Evolutionary conservation across 495 filamentous ascomycete genomes (phyloP).

Genomic region (Clavariopsis aquatica): DNA sequence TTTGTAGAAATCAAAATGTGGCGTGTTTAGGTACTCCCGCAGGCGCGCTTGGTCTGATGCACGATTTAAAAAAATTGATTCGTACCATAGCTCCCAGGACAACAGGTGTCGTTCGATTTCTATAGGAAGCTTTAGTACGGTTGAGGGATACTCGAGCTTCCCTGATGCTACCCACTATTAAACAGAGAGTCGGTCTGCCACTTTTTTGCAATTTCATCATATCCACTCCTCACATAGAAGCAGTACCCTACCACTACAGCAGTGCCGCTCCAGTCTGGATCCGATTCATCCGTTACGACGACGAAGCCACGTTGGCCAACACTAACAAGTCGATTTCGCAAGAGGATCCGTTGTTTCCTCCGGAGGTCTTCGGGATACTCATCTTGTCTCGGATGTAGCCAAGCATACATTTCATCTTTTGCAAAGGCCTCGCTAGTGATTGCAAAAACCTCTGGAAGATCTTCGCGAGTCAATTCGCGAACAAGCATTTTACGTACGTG

Average conservation of each 20-base stretch:
- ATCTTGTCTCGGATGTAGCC: constrained; percentile 23
- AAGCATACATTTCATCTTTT: constrained; percentile 18
- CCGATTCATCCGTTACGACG: constrained; percentile 15
- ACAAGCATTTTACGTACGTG: too few species aligned
- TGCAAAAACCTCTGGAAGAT: constrained; percentile 10
- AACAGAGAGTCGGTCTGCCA: constrained; percentile 12
- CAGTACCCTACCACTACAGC: constrained; percentile 25
- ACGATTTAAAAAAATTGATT: constrained; percentile 17
- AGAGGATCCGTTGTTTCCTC: constrained; percentile 22
- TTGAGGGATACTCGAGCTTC: not conserved
- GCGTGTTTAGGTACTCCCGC: not conserved
- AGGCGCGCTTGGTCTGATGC: constrained; percentile 11
- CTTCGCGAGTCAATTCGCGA: constrained; percentile 8
- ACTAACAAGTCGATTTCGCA: constrained; percentile 25
- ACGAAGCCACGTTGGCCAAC: constrained; percentile 29
- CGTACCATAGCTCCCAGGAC: constrained; percentile 30
- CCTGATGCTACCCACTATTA: constrained; percentile 9
- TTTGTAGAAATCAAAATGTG: constrained; percentile 4
- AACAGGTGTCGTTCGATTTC: constrained; percentile 29
- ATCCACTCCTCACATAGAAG: constrained; percentile 21
- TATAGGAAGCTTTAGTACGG: not conserved
- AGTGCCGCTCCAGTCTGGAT: constrained; percentile 22
- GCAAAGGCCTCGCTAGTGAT: constrained; percentile 17
- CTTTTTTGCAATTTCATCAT: constrained; percentile 8
- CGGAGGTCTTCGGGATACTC: constrained; percentile 30